Base-by-base conservation (phyloP, 805 yeast species). In the Wickerhamomyces kurtzmanii region DNA sequence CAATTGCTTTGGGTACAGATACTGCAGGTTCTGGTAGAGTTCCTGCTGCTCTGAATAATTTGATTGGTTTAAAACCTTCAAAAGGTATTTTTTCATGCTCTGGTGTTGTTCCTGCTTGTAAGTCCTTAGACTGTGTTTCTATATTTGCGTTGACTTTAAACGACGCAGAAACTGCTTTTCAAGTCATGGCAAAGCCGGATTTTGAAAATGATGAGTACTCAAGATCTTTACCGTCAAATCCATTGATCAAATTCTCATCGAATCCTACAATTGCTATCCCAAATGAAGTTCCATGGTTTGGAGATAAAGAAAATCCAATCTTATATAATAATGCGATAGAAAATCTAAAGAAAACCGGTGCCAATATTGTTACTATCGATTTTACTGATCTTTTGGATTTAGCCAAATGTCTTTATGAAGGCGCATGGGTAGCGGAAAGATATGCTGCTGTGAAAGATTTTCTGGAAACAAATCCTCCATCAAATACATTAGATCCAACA, bases 11-110 rank as follows among this genome's bases (percentile, higher is more conserved):
- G 42, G 96, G 96, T 20, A 91, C 97, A 5, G 98, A 89, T 51
- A 89, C 98, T 20, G 98, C 98, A 8, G 98, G 98, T 14, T 84
- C 95, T 5, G 96, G 96, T 23, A 72, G 98, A 47, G 98, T 89
- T 18, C 98, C 98, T 16, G 97, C 97, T 15, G 89, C 86, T 17
- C 64, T 89, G 39, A 89, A 89, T 66, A 91, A 91, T 55, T 58
- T 86, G 42, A 70, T 89, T 38, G 97, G 97, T 13, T 68, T 91
- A 40, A 89, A 89, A 55, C 97, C 98, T 21, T 77, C 96, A 2
- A 74, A 75, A 36, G 98, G 98, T 31, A 73, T 73, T 1, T 77
- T 89, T 43, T 82, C 94, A 7, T 75, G 93, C 32, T 52, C 63
- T 4, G 98, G 98, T 37, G 94, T 89, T n/a, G 91, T 91, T 6